Base-by-base conservation (phyloP, 768 basidiomycete genomes). In the Rhizopogon vesiculosus region DNA sequence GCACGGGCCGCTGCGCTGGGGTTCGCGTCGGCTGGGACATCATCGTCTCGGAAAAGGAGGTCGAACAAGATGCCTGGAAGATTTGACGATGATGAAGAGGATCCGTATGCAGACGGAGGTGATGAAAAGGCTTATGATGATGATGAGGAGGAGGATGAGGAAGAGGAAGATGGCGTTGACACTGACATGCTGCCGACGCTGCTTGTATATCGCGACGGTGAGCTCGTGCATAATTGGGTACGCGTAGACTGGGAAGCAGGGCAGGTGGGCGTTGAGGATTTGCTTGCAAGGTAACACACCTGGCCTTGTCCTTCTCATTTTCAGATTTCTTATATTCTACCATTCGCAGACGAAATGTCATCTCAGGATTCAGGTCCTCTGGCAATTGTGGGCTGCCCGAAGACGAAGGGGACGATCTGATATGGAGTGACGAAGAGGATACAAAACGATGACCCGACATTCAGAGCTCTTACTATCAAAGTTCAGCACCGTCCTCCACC, bases 191-290 rank as follows among this genome's bases (percentile, higher is more conserved):
- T 91, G 28, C 89, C 90, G 0, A 91, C 89, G 1, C 67, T 91
- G 64, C 77, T 91, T 12, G 87, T 89, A 4, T 92, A 92, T 62
- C 86, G 84, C 16, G 84, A 81, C 55, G 89, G 91, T 16, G 83
- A 90, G 58, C 80, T 93, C n/a, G 82, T 91, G n/a, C 81, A 90
- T 62, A 89, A 89, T 48, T 93, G 91, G 91, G 87, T 93, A 8
- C 78, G 91, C 25, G 89, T 92, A 4, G 90, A 93, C 66, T 92
- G 89, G 91, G 89, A 90, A 67, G 88, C 86, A 0, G 85, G 84
- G 12, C 64, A 72, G 35, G 78, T 78, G n/a, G 87, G 84, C 25
- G 64, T 91, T 0, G 85, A 89, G 59, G 87, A 88, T 43, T 71
- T 89, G 7, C 74, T 91, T 15, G 75, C 78, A 62, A 82, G 76